Conservation (phyloP, 345 rosid genomes). For the Eucalyptus regnans region DNA sequence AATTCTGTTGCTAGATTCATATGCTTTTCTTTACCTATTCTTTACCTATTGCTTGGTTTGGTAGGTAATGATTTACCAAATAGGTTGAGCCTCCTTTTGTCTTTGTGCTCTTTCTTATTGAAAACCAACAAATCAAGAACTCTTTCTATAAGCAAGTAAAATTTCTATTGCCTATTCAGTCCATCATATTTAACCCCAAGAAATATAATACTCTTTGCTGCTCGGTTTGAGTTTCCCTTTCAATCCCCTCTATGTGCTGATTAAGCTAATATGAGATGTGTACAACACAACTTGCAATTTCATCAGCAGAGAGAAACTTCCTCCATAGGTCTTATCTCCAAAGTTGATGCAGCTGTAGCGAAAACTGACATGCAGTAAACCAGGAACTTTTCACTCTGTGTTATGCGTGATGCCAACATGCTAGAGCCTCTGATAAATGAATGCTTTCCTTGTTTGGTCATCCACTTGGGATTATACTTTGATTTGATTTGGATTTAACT, state of each 20-base stretch:
- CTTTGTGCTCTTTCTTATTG: background rate
- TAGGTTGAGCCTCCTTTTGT: background rate
- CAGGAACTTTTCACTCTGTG: background rate
- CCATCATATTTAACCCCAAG: background rate
- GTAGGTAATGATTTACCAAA: background rate
- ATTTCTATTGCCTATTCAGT: background rate
- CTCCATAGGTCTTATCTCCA: background rate
- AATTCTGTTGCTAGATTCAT: background rate
- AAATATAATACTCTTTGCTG: background rate
- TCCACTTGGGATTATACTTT: background rate
- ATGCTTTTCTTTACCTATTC: background rate
- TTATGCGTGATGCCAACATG: background rate
- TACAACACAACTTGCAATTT: background rate
- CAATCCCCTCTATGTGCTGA: background rate
- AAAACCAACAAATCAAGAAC: background rate
- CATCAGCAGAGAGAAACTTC: background rate
- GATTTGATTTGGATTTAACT: background rate
- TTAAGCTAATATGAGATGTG: background rate
- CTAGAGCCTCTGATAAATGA: background rate
- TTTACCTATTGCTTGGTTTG: background rate
- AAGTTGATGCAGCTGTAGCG: background rate
- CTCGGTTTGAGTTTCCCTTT: background rate
- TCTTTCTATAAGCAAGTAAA: background rate
- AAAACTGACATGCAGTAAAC: background rate
- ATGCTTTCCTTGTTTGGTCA: background rate